Percentiles rank a stretch among this genome's conserved stretches.
These are phyloP conservation scores for Sarcocystis neurona DNA, from an alignment of 169 alveolate genomes.

Conservation along the genomic window DNA sequence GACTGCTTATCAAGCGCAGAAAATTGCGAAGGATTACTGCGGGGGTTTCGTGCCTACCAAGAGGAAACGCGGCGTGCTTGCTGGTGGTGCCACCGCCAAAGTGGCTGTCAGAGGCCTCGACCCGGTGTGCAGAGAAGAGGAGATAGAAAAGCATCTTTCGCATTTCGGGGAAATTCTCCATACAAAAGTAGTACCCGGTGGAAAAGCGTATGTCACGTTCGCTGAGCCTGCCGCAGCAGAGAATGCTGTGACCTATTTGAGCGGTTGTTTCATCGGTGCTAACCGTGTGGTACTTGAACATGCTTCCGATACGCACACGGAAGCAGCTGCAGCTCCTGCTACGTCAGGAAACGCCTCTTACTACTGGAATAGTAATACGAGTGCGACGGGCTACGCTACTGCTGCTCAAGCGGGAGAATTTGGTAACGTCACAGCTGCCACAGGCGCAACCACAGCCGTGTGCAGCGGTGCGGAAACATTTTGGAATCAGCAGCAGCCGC, in stretches of 20 bases:
- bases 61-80: constrained; percentile 43
- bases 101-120: constrained; percentile 55
- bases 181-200: background rate
- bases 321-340: too few relatives aligned
- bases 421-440: too few relatives aligned
- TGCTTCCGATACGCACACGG: too few relatives aligned
- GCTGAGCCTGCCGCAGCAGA: constrained; percentile 58
- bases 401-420: too few relatives aligned
- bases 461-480: too few relatives aligned
- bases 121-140: constrained; percentile 34
- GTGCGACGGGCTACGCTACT: too few relatives aligned
- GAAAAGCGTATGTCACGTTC: constrained; percentile 50
- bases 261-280: constrained; percentile 44
- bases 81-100: constrained; percentile 34
- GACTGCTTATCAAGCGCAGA: constrained; percentile 55
- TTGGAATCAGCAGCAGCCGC: too few relatives aligned
- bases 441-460: too few relatives aligned
- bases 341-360: too few relatives aligned
- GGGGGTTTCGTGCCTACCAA: constrained; percentile 28
- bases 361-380: too few relatives aligned
- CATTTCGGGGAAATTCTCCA: constrained; percentile 49
- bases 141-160: constrained; percentile 42
- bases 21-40: constrained; percentile 46
- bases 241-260: constrained; percentile 24
- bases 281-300: constrained; percentile 23